Evolutionary conservation across 202 grass and related monocot genomes (phyloP).

Genomic region (Carex sylvatica): DNA sequence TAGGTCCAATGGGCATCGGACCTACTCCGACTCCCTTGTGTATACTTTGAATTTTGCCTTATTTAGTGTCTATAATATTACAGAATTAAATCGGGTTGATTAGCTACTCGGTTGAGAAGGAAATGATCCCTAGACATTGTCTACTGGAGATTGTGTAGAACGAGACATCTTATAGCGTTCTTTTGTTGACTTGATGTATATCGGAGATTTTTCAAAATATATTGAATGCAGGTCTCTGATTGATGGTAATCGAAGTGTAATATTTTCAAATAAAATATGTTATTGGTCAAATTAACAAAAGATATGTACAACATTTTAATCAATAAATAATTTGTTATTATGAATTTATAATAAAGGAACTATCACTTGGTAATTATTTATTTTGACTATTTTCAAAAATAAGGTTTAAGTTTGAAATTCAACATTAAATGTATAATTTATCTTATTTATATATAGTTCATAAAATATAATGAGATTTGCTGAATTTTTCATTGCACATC

Average conservation of each 20-base stretch:
- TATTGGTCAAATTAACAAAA: not conserved
- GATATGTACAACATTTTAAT: not conserved
- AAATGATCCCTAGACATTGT: not conserved
- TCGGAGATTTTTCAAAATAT: not conserved
- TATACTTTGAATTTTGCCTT: conserved; percentile 3
- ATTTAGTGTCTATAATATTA: conserved; percentile 6
- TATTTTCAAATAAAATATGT: not conserved
- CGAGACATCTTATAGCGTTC: not conserved
- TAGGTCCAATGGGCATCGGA: no score
- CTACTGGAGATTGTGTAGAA: not conserved
- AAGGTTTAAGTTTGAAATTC: no score
- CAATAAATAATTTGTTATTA: conserved; percentile 1
- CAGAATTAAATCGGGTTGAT: conserved; percentile 17
- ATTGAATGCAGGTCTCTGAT: not conserved
- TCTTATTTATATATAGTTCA: no score
- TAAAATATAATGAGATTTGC: no score
- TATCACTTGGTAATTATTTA: no score
- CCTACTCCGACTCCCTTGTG: no score
- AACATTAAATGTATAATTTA: no score
- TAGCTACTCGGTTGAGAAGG: not conserved
- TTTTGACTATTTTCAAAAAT: no score
- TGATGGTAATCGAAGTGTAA: not conserved
- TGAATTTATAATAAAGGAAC: not conserved
- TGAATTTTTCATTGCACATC: no score
- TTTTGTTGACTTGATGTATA: conserved; percentile 6